Percentiles rank a stretch among this genome's conserved stretches.
Conservation (phyloP, 306 rosid genomes). For the Medicago lupulina region DNA sequence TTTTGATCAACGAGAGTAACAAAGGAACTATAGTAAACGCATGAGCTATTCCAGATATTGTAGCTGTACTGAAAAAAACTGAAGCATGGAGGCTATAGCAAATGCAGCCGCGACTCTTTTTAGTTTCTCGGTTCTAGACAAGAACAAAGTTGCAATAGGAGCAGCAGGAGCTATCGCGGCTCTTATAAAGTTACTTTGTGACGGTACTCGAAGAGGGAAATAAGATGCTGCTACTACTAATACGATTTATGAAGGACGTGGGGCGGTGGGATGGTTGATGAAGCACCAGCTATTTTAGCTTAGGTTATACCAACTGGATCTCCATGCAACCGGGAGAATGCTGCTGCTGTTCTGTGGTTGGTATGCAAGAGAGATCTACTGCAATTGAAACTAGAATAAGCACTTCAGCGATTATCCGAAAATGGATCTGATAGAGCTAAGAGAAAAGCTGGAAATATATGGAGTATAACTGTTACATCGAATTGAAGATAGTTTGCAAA, state of each 20-base stretch:
- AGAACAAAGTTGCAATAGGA: constrained; percentile 90
- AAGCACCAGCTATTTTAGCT: constrained; percentile 80
- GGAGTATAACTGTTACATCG: too few species aligned
- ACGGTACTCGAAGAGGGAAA: constrained; percentile 96
- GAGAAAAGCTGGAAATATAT: too few species aligned
- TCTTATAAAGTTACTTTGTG: constrained; percentile 80
- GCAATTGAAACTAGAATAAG: constrained; percentile 75
- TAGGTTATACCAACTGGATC: constrained; percentile 89
- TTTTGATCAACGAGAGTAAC: constrained; percentile 84
- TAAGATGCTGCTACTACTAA: constrained; percentile 98
- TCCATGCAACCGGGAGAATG: constrained; percentile 93
- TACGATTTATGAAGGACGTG: constrained; percentile 78
- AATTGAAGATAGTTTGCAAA: constrained; percentile 51
- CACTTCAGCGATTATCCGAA: constrained; percentile 78
- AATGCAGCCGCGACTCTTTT: constrained; percentile 98
- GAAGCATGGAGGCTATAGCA: constrained; percentile 98
- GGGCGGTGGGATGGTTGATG: constrained; percentile 95
- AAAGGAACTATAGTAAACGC: constrained; percentile 89
- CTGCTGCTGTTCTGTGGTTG: constrained; percentile 90
- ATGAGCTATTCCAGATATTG: constrained; percentile 91
- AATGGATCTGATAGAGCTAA: constrained; percentile 93
- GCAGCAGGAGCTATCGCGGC: constrained; percentile 99
- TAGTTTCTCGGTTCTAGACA: constrained; percentile 88
- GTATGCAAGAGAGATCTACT: constrained; percentile 66
- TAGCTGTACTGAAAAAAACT: constrained; percentile 81